Evolutionary conservation across 768 basidiomycete species (phyloP).

Genomic region (Leccinum subgranulosum): DNA sequence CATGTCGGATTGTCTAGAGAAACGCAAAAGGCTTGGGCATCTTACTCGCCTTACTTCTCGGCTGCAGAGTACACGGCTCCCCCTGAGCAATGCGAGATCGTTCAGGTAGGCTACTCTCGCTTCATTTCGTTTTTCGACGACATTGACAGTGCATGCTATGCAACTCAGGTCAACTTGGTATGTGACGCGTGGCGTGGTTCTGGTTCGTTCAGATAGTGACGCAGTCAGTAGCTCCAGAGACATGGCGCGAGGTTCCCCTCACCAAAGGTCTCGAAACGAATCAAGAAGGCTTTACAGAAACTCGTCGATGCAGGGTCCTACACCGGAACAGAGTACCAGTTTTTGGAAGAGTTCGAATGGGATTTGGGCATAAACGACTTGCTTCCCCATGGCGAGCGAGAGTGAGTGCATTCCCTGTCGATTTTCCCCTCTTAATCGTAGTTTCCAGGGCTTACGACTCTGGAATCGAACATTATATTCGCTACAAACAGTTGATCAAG

Average conservation of each 20-base stretch:
- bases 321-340: constrained; percentile 47
- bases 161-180: constrained; percentile 29
- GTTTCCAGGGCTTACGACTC: constrained; percentile 45
- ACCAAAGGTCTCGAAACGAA: constrained; percentile 38
- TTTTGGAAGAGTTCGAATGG: constrained; percentile 58
- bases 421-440: not conserved
- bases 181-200: not conserved
- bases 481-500: constrained; percentile 51
- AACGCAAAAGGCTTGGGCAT: constrained; percentile 46
- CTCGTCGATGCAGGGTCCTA: constrained; percentile 47
- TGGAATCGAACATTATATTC: constrained; percentile 47
- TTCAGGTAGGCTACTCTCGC: constrained; percentile 42
- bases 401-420: constrained; percentile 42
- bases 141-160: not conserved
- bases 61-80: constrained; percentile 43
- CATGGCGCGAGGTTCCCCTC: constrained; percentile 83
- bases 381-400: constrained; percentile 59
- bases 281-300: constrained; percentile 49
- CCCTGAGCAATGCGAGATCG: constrained; percentile 48
- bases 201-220: constrained; percentile 3
- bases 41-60: constrained; percentile 60
- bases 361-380: constrained; percentile 55
- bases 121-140: not conserved
- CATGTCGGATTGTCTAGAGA: constrained; percentile 14
- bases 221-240: constrained; percentile 58